Evolutionary conservation across 768 basidiomycete genomes (phyloP), one percentile per base, ranked within the genome.

Genomic region (Goffeauzyma gilvescens): DNA sequence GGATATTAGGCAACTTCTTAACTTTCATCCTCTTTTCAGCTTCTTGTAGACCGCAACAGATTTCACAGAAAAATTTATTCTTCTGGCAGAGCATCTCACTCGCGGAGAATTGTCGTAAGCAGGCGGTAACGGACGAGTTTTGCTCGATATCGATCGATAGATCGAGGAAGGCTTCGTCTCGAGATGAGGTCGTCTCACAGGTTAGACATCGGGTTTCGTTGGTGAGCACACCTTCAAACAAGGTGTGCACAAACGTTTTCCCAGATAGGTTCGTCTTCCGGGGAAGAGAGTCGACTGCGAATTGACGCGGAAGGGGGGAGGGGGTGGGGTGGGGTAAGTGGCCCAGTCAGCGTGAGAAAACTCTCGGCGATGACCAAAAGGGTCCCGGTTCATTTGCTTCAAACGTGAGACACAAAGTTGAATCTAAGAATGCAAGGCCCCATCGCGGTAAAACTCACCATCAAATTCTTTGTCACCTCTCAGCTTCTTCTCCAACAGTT

Each of bases 11-110:
- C 0, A 95, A 70, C 52, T 77, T 81, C 69, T 95, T 95, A 62
- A 98, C 87, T 66, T 98, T 98, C 90, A 98, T 96, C 55, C 90
- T 72, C 70, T 90, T 90, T 69, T 96, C 93, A 2, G 93, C 93
- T 64, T 98, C 93, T 57, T 95, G 90, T 21, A 96, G 66, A 44
- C 86, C 87, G 57, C 90, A 89, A 62, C 93, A 98, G 14, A 79
- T 75, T 62, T 98, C 93, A 60, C 93, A 98, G 63, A 84, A 93
- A 60, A 95, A 98, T 66, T 96, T 96, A 70, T 98, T 95, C 64
- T 75, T 81, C 64, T 90, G 85, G 54, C 85, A 89, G 15, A 98
- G 74, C 89, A 95, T 98, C 65, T 98, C 93, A 57, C 81, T 84
- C 30, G 87, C 89, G 57, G 85, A 90, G 62, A 98, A 98, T 59